Conservation (phyloP, 2,329 filamentous ascomycete genomes). For the Ambrosiella cleistominuta region DNA sequence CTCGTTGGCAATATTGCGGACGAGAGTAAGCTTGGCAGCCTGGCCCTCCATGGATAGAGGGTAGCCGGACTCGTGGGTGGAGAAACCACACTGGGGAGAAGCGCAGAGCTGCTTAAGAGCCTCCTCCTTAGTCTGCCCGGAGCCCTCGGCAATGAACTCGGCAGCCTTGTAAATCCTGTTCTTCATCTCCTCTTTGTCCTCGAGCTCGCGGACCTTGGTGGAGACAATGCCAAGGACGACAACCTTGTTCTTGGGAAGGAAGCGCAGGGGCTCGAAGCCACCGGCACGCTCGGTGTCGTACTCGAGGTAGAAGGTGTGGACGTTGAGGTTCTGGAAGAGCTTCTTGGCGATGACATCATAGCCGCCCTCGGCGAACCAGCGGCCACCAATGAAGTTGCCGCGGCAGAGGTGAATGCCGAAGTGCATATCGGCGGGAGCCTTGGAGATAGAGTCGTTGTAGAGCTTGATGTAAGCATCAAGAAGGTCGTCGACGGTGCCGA, state of each 20-base stretch:
- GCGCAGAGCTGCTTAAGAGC: conserved; percentile 48
- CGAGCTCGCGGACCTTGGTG: conserved; percentile 40
- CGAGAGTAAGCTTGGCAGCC: conserved; percentile 52
- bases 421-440: conserved; percentile 47
- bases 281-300: conserved; percentile 43
- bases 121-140: conserved; percentile 41
- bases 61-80: conserved; percentile 47
- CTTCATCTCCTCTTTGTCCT: conserved; percentile 38
- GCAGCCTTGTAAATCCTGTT: conserved; percentile 38
- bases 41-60: conserved; percentile 49
- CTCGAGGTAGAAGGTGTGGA: conserved; percentile 43
- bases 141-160: conserved; percentile 47
- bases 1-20: conserved; percentile 46
- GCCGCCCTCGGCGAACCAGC: conserved; percentile 46
- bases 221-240: conserved; percentile 44
- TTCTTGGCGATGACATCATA: conserved; percentile 45
- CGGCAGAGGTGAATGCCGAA: conserved; percentile 48
- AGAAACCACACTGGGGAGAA: conserved; percentile 54
- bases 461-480: conserved; percentile 54
- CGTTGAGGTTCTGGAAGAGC: conserved; percentile 40
- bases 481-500: conserved; percentile 44
- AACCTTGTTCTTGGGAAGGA: conserved; percentile 42
- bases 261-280: conserved; percentile 42
- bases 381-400: conserved; percentile 42
- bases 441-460: conserved; percentile 52